These are phyloP conservation scores for Saccharomycopsis fermentans DNA, from an alignment of 805 yeast species.

Conservation along the genomic window DNA sequence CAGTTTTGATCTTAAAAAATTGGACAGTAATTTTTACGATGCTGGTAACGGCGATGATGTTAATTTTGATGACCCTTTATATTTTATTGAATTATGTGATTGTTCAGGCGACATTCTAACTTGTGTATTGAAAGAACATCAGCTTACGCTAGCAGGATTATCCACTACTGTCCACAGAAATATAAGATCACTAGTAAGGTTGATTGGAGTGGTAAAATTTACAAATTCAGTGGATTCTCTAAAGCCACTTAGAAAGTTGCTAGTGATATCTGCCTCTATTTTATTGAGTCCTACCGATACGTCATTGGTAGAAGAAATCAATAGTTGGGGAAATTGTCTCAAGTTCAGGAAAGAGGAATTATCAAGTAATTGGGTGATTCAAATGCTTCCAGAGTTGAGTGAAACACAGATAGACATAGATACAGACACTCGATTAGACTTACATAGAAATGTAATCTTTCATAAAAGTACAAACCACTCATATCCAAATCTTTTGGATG, in stretches of 20 bases:
- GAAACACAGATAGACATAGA: neutral
- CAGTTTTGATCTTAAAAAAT: neutral
- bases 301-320: neutral
- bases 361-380: neutral
- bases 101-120: slow-evolving; percentile 7
- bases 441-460: neutral
- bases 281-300: neutral
- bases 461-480: neutral
- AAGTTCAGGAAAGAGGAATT: neutral
- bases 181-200: neutral
- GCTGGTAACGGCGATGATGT: neutral
- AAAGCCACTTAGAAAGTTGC: neutral
- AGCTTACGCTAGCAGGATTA: slow-evolving; percentile 4
- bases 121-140: slow-evolving; percentile 6
- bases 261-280: neutral
- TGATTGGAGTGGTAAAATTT: neutral
- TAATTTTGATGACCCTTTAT: neutral
- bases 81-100: slow-evolving; percentile 6
- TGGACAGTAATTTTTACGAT: neutral
- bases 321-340: neutral
- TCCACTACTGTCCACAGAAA: neutral
- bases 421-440: neutral
- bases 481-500: neutral
- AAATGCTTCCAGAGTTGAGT: neutral
- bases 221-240: neutral